phyloP scores from a whole-genome alignment of 2,329 filamentous ascomycete genomes.

The Zelopaecilomyces penicillatus region DNA sequence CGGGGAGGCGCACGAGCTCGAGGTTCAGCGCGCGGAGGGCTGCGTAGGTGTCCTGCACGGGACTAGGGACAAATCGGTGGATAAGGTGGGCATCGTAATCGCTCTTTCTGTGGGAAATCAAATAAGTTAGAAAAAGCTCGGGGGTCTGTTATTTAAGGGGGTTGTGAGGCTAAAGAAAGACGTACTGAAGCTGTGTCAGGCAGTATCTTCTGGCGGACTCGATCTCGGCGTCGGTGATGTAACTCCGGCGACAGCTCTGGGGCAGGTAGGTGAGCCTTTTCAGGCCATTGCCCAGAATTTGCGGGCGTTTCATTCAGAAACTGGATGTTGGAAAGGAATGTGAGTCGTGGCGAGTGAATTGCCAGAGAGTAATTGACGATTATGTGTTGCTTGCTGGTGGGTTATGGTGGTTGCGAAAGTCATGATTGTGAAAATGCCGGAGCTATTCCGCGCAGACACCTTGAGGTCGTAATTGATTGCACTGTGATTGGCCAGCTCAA shows the following conservation, averaged over 20 bases:
- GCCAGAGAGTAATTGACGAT: too few species aligned
- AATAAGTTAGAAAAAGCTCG: too few species aligned
- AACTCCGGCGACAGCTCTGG: conserved; percentile 26
- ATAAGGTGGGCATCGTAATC: conserved; percentile 85
- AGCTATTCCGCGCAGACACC: too few species aligned
- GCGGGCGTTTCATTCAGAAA: conserved; percentile 31
- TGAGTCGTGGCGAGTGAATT: too few species aligned
- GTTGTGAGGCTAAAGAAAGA: background rate
- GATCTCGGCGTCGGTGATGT: conserved; percentile 43
- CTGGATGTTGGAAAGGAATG: too few species aligned
- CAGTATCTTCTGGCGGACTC: conserved; percentile 47
- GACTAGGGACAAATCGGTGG: conserved; percentile 70
- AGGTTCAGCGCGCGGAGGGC: conserved; percentile 89
- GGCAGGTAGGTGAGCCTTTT: conserved; percentile 23
- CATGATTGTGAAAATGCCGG: too few species aligned
- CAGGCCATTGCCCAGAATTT: conserved; percentile 28
- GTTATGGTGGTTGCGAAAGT: too few species aligned
- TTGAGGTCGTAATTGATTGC: too few species aligned
- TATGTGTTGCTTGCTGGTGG: too few species aligned
- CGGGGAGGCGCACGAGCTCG: conserved; percentile 81
- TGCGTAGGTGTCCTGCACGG: conserved; percentile 74
- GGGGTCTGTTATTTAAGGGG: background rate
- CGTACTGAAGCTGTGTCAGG: conserved; percentile 42
- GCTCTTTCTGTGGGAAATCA: conserved; percentile 53
- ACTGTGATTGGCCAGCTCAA: too few species aligned